phyloP scores from a whole-genome alignment of 176 grass and related monocot genomes.

The sorghum (Sorghum bicolor) region Sorghum_bicolor_NCBIv3 NC_012874.2:67555501-67556000 shows the following conservation, averaged over 20 bases:
- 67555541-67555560: conserved; percentile 52
- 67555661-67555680: conserved; percentile 52
- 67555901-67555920: conserved; percentile 9
- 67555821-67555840: not conserved
- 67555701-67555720: conserved; percentile 57
- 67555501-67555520: conserved; percentile 56
- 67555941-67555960: conserved; percentile 16
- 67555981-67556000: conserved; percentile 76
- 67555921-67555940: conserved; percentile 9
- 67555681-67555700: conserved; percentile 43
- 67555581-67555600: conserved; percentile 50
- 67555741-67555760: conserved; percentile 70
- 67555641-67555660: conserved; percentile 50
- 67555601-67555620: conserved; percentile 54
- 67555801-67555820: conserved; percentile 70
- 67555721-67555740: conserved; percentile 57
- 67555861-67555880: not conserved
- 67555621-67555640: conserved; percentile 49
- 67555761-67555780: conserved; percentile 64
- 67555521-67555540: conserved; percentile 41
- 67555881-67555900: not conserved
- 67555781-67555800: conserved; percentile 72
- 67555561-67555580: conserved; percentile 31
- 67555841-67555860: not conserved
- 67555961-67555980: conserved; percentile 87